Evolutionary conservation across 441 rosid genomes (phyloP), one percentile per base, ranked within the genome.

Genomic region (Aquilaria agallochum): DNA sequence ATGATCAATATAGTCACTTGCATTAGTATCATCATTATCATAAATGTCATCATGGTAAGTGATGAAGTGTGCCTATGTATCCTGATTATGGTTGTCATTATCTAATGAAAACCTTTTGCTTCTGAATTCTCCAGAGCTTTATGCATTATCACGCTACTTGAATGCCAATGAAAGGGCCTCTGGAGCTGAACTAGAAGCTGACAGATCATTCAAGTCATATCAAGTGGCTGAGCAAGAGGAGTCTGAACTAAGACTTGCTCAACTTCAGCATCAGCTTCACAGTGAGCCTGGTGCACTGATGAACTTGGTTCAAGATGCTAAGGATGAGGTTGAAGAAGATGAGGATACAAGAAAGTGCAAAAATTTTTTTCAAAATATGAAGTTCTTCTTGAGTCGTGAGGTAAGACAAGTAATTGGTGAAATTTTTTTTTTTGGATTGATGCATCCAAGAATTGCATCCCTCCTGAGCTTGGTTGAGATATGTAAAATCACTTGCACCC

Each of bases 241-340:
- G 71, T 88, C 98, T 64, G 91, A 88, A 53, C 72, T 93, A 52
- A 84, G 95, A 69, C 96, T 93, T 62, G 88, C 98, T 34, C 97
- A 93, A 76, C 87, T 93, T 70, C 98, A 90, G 69, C 91, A 79
- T 74, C 98, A 90, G 74, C 93, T 93, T 60, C 89, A 97, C 63
- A 88, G 87, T 73, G 96, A 90, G 78, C 90, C 95, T 68, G 93
- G 97, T 66, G 95, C 95, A 36, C 54, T 93, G 71, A 90, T 93
- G 97, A 92, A 85, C 75, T 83, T 88, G 49, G 87, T 90, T 64
- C 84, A 81, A 65, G 83, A 78, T 72, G 78, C 81, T 68, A 60
- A 68, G 49, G 68, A 65, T 72, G 90, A 85, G 64, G 67, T 77
- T 61, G 92, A 90, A 72, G 92, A 88, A 68, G 93, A 84, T 76